Evolutionary conservation across 306 rosid species (phyloP).

Genomic region (Cicer arietinum): DNA sequence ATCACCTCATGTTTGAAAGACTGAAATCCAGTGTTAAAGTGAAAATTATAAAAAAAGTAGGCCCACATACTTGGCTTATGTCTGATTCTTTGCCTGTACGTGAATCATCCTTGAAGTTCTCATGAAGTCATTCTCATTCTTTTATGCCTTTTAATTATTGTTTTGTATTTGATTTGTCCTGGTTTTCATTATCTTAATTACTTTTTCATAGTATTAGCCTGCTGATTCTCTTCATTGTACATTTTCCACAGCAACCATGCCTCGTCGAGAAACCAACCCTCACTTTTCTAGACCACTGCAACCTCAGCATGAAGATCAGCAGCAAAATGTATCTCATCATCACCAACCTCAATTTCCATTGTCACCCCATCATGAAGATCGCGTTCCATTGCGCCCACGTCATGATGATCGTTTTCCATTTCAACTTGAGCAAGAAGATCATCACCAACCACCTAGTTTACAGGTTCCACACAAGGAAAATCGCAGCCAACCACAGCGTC

Average conservation of each 20-base stretch:
- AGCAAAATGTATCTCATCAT: slow-evolving; percentile 1
- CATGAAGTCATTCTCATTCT: slow-evolving; percentile 73
- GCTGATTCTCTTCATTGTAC: slow-evolving; percentile 38
- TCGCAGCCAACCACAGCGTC: not conserved
- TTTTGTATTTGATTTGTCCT: slow-evolving; percentile 35
- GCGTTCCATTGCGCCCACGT: not conserved
- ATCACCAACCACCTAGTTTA: not conserved
- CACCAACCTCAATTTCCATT: not conserved
- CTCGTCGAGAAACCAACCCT: slow-evolving; percentile 69
- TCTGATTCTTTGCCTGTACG: slow-evolving; percentile 77
- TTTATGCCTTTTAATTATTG: slow-evolving; percentile 37
- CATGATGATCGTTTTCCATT: not conserved
- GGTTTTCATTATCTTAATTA: slow-evolving; percentile 47
- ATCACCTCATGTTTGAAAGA: slow-evolving; percentile 7
- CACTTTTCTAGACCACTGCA: slow-evolving; percentile 58
- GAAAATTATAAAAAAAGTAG: slow-evolving; percentile 43
- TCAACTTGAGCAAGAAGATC: not conserved
- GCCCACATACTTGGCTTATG: slow-evolving; percentile 57
- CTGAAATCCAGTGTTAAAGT: slow-evolving; percentile 7
- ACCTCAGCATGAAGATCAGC: slow-evolving; percentile 35
- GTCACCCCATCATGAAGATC: slow-evolving; percentile 14
- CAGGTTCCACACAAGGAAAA: not conserved
- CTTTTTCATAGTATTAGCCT: slow-evolving; percentile 35
- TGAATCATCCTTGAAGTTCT: slow-evolving; percentile 81
- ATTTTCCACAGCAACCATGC: slow-evolving; percentile 49